Conservation (phyloP, 2,329 filamentous ascomycete species). For the Laburnicola sp. region DNA sequence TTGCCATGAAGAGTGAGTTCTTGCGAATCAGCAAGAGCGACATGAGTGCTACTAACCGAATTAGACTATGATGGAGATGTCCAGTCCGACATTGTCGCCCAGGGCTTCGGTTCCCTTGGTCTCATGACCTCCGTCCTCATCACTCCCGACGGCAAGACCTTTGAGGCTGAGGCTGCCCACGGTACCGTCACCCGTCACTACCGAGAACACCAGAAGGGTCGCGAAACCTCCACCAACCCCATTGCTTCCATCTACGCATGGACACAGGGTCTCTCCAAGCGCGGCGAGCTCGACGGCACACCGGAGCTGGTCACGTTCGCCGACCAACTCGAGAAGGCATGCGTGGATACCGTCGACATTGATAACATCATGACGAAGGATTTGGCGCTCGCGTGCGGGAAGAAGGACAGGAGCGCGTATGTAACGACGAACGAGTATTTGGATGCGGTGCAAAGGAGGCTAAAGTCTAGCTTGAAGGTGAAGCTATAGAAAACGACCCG, state of each 20-base stretch:
- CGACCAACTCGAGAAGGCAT: slow-evolving; percentile 88
- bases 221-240: slow-evolving; percentile 96
- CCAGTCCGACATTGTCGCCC: slow-evolving; percentile 96
- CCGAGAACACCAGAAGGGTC: slow-evolving; percentile 98
- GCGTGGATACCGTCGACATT: slow-evolving; percentile 88
- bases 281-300: slow-evolving; percentile 89
- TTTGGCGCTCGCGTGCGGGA: slow-evolving; percentile 89
- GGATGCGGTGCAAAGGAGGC: slow-evolving; percentile 84
- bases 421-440: slow-evolving; percentile 91
- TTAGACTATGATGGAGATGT: slow-evolving; percentile 98
- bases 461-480: slow-evolving; percentile 78
- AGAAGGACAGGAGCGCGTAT: slow-evolving; percentile 80
- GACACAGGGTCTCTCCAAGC: slow-evolving; percentile 92
- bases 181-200: slow-evolving; percentile 98
- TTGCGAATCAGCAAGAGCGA: neutral
- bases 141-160: slow-evolving; percentile 94
- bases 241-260: slow-evolving; percentile 99
- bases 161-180: slow-evolving; percentile 96
- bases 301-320: slow-evolving; percentile 90
- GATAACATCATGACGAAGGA: slow-evolving; percentile 99
- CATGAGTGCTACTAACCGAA: slow-evolving; percentile 20
- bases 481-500: slow-evolving; percentile 62
- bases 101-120: slow-evolving; percentile 96
- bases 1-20: slow-evolving; percentile 87
- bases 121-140: slow-evolving; percentile 98